A percentile compares a stretch with the other conserved stretches of the same genome.
Evolutionary conservation across 2,329 filamentous ascomycete genomes (phyloP).

Genomic region (Teratosphaeria destructans): DNA sequence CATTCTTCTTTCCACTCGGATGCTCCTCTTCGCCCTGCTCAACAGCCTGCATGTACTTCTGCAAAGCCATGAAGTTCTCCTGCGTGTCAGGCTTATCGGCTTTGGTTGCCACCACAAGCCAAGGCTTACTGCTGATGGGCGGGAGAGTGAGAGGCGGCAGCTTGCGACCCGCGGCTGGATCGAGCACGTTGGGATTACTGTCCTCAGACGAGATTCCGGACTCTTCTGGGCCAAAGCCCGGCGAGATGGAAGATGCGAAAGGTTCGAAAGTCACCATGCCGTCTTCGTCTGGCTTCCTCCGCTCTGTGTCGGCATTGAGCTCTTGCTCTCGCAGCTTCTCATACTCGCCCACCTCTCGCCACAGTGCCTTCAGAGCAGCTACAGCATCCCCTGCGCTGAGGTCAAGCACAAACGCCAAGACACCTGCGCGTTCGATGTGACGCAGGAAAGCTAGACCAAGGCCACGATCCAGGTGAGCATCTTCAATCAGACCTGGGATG

Average conservation of each 20-base stretch:
- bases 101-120: slow-evolving; percentile 93
- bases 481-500: slow-evolving; percentile 86
- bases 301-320: slow-evolving; percentile 51
- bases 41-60: slow-evolving; percentile 59
- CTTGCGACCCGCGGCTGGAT: slow-evolving; percentile 2
- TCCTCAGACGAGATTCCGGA: neutral
- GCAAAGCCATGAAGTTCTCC: slow-evolving; percentile 61
- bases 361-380: slow-evolving; percentile 65
- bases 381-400: slow-evolving; percentile 71
- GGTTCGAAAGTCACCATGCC: slow-evolving; percentile 33
- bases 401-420: slow-evolving; percentile 90
- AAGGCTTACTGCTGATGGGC: slow-evolving; percentile 87
- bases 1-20: slow-evolving; percentile 58
- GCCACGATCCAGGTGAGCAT: slow-evolving; percentile 83
- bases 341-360: slow-evolving; percentile 85
- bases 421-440: slow-evolving; percentile 85
- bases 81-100: slow-evolving; percentile 72
- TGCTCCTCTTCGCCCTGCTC: slow-evolving; percentile 54
- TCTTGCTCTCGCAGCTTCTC: slow-evolving; percentile 70
- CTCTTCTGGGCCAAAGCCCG: slow-evolving; percentile 12
- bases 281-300: slow-evolving; percentile 34
- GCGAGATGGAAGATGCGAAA: slow-evolving; percentile 37
- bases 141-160: slow-evolving; percentile 44
- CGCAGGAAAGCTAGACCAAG: slow-evolving; percentile 85
- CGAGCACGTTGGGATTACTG: neutral